Evolutionary conservation across 2,329 filamentous ascomycete species (phyloP).

Genomic region (Hymenoscyphus infarciens): DNA sequence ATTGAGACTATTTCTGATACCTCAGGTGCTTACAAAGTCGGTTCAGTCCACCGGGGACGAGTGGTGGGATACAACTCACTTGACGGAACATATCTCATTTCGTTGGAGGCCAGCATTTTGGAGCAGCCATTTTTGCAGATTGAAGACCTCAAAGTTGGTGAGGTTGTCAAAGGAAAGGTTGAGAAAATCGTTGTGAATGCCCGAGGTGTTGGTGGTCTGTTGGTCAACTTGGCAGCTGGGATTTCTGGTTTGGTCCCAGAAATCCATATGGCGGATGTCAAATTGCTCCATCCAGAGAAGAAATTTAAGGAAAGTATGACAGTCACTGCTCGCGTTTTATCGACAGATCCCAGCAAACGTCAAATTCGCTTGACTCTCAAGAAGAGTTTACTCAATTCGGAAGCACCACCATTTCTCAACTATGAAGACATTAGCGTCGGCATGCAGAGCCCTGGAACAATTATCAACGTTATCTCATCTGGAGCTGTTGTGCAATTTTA

Average conservation of each 20-base stretch:
- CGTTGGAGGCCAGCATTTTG: constrained; percentile 76
- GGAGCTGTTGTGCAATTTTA: constrained; percentile 95
- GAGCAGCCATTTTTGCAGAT: constrained; percentile 88
- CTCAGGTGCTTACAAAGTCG: constrained; percentile 74
- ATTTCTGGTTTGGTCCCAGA: constrained; percentile 87
- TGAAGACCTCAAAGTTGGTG: constrained; percentile 81
- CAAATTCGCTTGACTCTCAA: constrained; percentile 87
- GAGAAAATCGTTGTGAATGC: constrained; percentile 79
- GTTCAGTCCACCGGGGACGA: constrained; percentile 74
- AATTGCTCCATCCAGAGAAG: constrained; percentile 88
- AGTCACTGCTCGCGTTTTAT: constrained; percentile 82
- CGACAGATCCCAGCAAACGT: constrained; percentile 69
- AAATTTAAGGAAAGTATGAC: constrained; percentile 87
- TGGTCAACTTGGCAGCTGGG: constrained; percentile 80
- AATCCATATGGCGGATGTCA: constrained; percentile 83
- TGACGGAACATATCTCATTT: constrained; percentile 82
- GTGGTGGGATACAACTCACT: constrained; percentile 83
- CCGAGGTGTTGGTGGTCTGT: constrained; percentile 73
- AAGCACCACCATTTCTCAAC: constrained; percentile 71
- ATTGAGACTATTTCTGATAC: constrained; percentile 76
- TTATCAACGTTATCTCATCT: constrained; percentile 72
- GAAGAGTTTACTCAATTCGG: constrained; percentile 90
- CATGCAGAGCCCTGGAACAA: constrained; percentile 78
- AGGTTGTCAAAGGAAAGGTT: constrained; percentile 75
- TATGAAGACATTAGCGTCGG: constrained; percentile 73